Percentiles rank a stretch among this genome's conserved stretches.
These are phyloP conservation scores for Lepidopterella palustris DNA, from an alignment of 495 filamentous ascomycete genomes.

Conservation along the genomic window DNA sequence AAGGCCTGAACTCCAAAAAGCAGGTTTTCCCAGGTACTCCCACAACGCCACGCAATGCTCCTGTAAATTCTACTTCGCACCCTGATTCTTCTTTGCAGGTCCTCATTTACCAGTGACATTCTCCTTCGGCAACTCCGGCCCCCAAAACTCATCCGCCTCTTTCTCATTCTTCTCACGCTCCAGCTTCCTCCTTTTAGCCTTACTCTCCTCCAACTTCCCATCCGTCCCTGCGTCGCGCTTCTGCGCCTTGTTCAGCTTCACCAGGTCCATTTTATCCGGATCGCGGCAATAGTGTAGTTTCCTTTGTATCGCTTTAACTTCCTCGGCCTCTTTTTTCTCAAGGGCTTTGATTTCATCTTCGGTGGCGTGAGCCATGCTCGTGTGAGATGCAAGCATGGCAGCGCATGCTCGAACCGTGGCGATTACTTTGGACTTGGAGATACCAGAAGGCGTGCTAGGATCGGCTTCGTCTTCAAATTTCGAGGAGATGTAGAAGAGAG, in stretches of 20 bases:
- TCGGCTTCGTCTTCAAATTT: slow-evolving; percentile 47
- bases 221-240: slow-evolving; percentile 42
- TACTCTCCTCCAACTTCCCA: slow-evolving; percentile 38
- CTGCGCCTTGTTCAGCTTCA: slow-evolving; percentile 48
- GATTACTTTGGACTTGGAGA: slow-evolving; percentile 37
- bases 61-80: background rate
- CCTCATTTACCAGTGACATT: no score
- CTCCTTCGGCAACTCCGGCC: slow-evolving; percentile 39
- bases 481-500: slow-evolving; percentile 62
- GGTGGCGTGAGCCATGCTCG: slow-evolving; percentile 32
- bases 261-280: slow-evolving; percentile 55
- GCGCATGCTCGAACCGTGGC: slow-evolving; percentile 42
- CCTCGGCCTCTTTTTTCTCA: slow-evolving; percentile 28
- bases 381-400: slow-evolving; percentile 29
- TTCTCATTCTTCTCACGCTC: slow-evolving; percentile 43
- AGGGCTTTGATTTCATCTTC: slow-evolving; percentile 22
- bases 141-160: slow-evolving; percentile 50
- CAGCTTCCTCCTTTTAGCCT: slow-evolving; percentile 56
- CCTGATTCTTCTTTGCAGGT: no score
- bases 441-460: background rate
- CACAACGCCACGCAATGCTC: background rate
- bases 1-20: no score
- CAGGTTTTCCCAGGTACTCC: no score
- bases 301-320: slow-evolving; percentile 47
- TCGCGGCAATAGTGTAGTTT: slow-evolving; percentile 77